Evolutionary conservation across 148 eudicot species (phyloP), one percentile per base, ranked within the genome.

Genomic region (Rhododendron griersonianum): DNA sequence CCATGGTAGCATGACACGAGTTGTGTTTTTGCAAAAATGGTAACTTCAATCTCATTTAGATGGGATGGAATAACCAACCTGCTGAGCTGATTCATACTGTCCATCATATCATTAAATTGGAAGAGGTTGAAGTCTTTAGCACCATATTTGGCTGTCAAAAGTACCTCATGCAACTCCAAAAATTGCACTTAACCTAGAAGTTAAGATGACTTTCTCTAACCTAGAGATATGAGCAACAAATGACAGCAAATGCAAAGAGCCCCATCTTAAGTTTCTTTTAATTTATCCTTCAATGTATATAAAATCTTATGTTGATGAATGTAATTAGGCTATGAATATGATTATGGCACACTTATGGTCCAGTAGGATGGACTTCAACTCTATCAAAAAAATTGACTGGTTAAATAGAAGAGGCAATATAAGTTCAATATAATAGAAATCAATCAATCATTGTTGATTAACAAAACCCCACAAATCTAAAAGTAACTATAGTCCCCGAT

Each of bases 21-120:
- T 13, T 61, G 50, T 82, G 28, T 82, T 82, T 57, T 53, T 8
- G 13, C 25, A 5, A 57, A 37, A 18, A 35, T 10, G 45, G 25
- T 45, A 30, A 63, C 35, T 25, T 19, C 82, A 85, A 23, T 55
- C 50, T 61, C 75, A 2, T 67, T 23, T 65, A 21, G 69, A 63
- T 28, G 47, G 14, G 57, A 71, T 59, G 57, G 9, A 80, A 65
- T 11, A 71, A 67, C 87, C 87, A 85, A 93, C 99, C 93, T 95
- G 96, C 73, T 94, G 98, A 88, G 98, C 98, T 84, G 98, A 89
- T 90, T 94, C 95, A 87, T 95, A 91, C 61, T 97, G 92, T 63
- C 99, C 99, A 89, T 97, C 99, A 89, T 97, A 89, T 97, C 99
- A 89, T 97, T 97, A 86, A 95, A 95, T 81, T 92, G 95, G 85